Evolutionary conservation across 2,329 filamentous ascomycete genomes (phyloP), one percentile per base, ranked within the genome.

Genomic region (Fusarium subtropicale): DNA sequence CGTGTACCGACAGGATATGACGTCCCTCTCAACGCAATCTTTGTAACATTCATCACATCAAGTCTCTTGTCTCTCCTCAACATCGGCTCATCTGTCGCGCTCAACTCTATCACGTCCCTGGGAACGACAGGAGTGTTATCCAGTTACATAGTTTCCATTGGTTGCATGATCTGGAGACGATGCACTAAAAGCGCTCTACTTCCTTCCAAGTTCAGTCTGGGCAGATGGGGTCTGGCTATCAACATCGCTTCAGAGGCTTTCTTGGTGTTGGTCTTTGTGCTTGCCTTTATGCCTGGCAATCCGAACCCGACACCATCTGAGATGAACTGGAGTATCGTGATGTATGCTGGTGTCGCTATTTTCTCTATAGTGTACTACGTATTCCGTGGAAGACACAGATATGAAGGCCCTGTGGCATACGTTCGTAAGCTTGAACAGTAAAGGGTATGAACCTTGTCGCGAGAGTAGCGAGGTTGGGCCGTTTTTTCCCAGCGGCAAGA

Each of bases 271-370:
- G 57, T 73, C 0, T 73, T 73, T 7, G 56, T 73, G 12, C 58
- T 73, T 9, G 71, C 71, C 0, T 73, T 73, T 1, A 72, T 73
- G 71, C 71, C 71, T 5, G 53, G 57, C 20, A 73, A 71, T 11
- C 71, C 68, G 0, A 62, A 66, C 22, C 71, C 71, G 0, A 50
- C 68, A 0, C 18, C 63, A 3, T 26, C 62, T 2, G 53, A 73
- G 45, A 73, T 73, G 71, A 73, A 73, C 2, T 73, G 71, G 71
- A 73, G 63, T 22, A 66, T 68, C 15, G 36, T 73, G 1, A 73
- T 73, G 18, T 73, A 68, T 5, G 60, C 38, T 0, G 46, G 4
- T 1, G 46, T 73, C 3, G 46, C 58, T 0, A 1, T 73, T 0
- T 70, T 70, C 4, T 63, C 63, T 1, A 31, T 70, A 2, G 30